Percentiles rank a stretch among this genome's conserved stretches.
phyloP scores from a whole-genome alignment of 805 yeast species.

The Wickerhamomyces alni region DNA sequence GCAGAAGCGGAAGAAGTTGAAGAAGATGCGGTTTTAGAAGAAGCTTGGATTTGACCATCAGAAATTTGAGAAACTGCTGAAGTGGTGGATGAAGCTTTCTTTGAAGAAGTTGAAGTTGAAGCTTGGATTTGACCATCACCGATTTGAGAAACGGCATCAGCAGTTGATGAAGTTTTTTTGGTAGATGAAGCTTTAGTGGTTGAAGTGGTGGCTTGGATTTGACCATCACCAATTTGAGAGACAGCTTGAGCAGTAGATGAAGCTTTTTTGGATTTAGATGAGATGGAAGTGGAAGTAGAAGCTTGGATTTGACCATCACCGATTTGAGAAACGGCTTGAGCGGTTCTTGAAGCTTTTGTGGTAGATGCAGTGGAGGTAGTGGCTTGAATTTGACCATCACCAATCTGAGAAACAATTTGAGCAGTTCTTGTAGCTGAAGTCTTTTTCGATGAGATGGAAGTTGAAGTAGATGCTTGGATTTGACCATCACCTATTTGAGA shows the following conservation, averaged over 20 bases:
- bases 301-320: slow-evolving; percentile 39
- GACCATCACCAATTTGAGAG: slow-evolving; percentile 18
- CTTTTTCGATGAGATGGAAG: slow-evolving; percentile 1
- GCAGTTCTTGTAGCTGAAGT: slow-evolving; percentile 18
- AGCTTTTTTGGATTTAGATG: slow-evolving; percentile 7
- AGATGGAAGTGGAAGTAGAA: slow-evolving; percentile 3
- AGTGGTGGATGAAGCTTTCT: slow-evolving; percentile 26
- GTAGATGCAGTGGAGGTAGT: slow-evolving; percentile 25
- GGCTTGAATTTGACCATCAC: slow-evolving; percentile 19
- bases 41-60: slow-evolving; percentile 37
- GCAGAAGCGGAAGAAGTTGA: slow-evolving; percentile 13
- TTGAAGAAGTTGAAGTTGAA: slow-evolving; percentile 3
- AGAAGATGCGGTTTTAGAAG: slow-evolving; percentile 3
- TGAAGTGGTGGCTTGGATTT: slow-evolving; percentile 7
- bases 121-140: slow-evolving; percentile 39
- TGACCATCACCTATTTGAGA: slow-evolving; percentile 21
- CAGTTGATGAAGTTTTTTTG: slow-evolving; percentile 25
- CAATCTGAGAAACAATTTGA: slow-evolving; percentile 7
- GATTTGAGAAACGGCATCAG: slow-evolving; percentile 27
- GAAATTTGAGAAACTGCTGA: slow-evolving; percentile 28
- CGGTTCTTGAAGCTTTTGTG: slow-evolving; percentile 24
- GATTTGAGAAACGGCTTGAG: slow-evolving; percentile 27
- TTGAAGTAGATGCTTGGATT: slow-evolving; percentile 20
- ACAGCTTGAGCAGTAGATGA: slow-evolving; percentile 25
- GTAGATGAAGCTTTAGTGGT: slow-evolving; percentile 14